Evolutionary conservation across 164 flowering plant species (phyloP).

Genomic region (Liquidambar formosana): DNA sequence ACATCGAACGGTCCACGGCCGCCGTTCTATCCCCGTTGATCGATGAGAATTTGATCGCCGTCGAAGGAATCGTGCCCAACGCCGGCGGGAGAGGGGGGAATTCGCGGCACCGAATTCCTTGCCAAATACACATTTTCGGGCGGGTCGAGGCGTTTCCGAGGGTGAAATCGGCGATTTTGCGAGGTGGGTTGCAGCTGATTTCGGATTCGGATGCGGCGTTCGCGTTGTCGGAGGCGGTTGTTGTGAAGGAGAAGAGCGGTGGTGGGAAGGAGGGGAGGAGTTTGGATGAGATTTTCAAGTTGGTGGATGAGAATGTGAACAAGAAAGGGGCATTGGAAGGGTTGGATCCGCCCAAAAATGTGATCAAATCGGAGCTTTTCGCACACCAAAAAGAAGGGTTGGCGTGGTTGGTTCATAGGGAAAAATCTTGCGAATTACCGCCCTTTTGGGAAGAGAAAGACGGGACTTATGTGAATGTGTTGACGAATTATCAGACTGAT

Average conservation of each 20-base stretch:
- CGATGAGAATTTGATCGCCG: slow-evolving; percentile 39
- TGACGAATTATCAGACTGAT: slow-evolving; percentile 58
- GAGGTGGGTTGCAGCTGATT: slow-evolving; percentile 53
- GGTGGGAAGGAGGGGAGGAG: slow-evolving; percentile 23
- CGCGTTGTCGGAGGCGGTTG: slow-evolving; percentile 55
- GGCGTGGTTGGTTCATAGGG: slow-evolving; percentile 80
- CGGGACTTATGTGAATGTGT: slow-evolving; percentile 60
- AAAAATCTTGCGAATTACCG: slow-evolving; percentile 70
- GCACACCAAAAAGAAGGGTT: slow-evolving; percentile 83
- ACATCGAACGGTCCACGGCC: slow-evolving; percentile 60
- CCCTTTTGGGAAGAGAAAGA: slow-evolving; percentile 88
- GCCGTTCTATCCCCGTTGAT: slow-evolving; percentile 65
- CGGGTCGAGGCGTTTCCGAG: slow-evolving; percentile 29
- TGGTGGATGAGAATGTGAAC: slow-evolving; percentile 48
- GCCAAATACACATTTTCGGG: slow-evolving; percentile 74
- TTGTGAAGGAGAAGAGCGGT: slow-evolving; percentile 48
- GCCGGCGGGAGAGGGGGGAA: slow-evolving; percentile 17
- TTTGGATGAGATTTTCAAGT: slow-evolving; percentile 70
- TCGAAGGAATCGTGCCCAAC: slow-evolving; percentile 71
- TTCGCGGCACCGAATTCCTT: slow-evolving; percentile 40
- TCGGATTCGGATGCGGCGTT: slow-evolving; percentile 36
- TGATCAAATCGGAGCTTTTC: slow-evolving; percentile 61
- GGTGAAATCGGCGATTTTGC: slow-evolving; percentile 33
- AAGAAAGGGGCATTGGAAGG: slow-evolving; percentile 28
- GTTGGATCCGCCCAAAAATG: slow-evolving; percentile 60